Evolutionary conservation across 257 asterid genomes (phyloP), one percentile per base, ranked within the genome.

Genomic region (Hygrophila difformis): DNA sequence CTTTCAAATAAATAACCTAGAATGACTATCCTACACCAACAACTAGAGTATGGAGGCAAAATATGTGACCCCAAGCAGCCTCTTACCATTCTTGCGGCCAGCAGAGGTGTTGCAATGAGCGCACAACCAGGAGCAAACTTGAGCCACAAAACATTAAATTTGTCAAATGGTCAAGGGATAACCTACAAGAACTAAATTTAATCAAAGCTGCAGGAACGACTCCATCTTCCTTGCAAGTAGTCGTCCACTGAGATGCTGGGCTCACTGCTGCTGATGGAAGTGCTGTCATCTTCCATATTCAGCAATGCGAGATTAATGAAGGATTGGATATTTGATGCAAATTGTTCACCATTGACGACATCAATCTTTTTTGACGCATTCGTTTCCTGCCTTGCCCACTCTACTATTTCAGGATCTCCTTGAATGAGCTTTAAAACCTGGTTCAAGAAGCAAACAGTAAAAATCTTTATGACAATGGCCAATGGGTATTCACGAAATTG

Each of bases 211-310:
- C 93, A 76, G 16, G 93, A 75, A 31, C 78, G 78, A 60, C 94
- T 84, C 83, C 84, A 76, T 62, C 95, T 69, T 31, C 89, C 88
- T 13, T 59, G 73, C 51, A 84, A 67, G 55, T 84, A 88, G 67
- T 77, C 94, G 67, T 88, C 95, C 24, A 84, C 94, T 0, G 94
- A 81, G 47, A 79, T 73, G 67, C 68, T 78, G 47, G 69, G 78
- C 46, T 75, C 85, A 0, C 67, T 57, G 67, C 96, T 79, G 76
- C 78, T 69, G 28, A 47, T 56, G 13, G 96, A 84, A 39, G 53
- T 71, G 8, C 84, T 65, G 39, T 79, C 93, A 11, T 84, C 94
- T 57, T 77, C 96, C 74, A 81, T 20, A 55, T 84, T 68, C 29
- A 66, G 71, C 62, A 88, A 61, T 3, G 94, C 97, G 3, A 88